Conservation (phyloP, 441 rosid genomes). For the Omphalea diandra region DNA sequence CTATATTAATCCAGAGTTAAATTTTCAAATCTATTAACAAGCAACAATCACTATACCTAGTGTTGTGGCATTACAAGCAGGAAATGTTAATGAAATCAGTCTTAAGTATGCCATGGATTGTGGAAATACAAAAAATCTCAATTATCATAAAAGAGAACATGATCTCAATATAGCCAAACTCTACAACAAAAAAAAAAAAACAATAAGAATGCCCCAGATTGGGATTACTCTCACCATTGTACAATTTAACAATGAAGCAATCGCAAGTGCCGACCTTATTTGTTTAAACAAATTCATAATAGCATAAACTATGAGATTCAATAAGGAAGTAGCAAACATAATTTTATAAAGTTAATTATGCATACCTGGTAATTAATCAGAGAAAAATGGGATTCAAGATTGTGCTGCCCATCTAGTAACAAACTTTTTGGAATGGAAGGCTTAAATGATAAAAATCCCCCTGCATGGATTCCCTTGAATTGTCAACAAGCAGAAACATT, state of each 20-base stretch:
- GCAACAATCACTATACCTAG: not conserved
- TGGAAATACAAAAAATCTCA: not conserved
- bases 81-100: not conserved
- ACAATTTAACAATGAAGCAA: constrained; percentile 82
- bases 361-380: constrained; percentile 86
- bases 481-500: constrained; percentile 21
- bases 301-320: constrained; percentile 28
- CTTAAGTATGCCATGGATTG: not conserved
- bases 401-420: constrained; percentile 86
- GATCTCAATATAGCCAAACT: not conserved
- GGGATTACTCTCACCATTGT: constrained; percentile 68
- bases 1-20: too few species aligned
- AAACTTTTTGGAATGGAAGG: constrained; percentile 83
- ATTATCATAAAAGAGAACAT: not conserved
- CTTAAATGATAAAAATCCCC: constrained; percentile 89
- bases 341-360: constrained; percentile 24
- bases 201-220: constrained; percentile 6
- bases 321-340: constrained; percentile 21
- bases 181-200: not conserved
- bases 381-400: constrained; percentile 71
- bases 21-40: not conserved
- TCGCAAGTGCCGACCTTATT: constrained; percentile 87
- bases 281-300: constrained; percentile 46
- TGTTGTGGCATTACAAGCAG: not conserved
- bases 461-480: constrained; percentile 45